These are phyloP conservation scores for Tulasnella sp. DNA, from an alignment of 768 basidiomycete species.

Conservation along the genomic window DNA sequence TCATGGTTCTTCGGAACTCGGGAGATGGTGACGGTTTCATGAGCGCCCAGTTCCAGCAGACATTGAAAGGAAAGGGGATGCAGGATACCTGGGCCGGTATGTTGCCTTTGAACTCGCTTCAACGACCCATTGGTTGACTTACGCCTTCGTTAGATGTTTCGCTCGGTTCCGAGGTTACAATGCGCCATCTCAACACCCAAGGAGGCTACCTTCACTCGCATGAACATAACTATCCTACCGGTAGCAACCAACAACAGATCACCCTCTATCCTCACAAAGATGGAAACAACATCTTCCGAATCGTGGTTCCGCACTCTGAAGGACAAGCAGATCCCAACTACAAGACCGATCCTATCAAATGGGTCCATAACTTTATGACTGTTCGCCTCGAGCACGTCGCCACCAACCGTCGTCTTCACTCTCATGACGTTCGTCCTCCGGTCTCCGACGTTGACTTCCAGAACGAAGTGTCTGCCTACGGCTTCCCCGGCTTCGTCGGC, in stretches of 20 bases:
- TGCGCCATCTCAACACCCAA: slow-evolving; percentile 92
- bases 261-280: slow-evolving; percentile 99
- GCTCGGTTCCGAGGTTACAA: slow-evolving; percentile 66
- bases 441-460: slow-evolving; percentile 98
- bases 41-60: slow-evolving; percentile 98
- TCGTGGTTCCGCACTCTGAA: slow-evolving; percentile 55
- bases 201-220: slow-evolving; percentile 99
- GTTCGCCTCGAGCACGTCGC: slow-evolving; percentile 71
- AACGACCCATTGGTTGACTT: not conserved
- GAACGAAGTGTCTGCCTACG: slow-evolving; percentile 94
- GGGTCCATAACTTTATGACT: slow-evolving; percentile 52
- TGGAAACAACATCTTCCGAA: slow-evolving; percentile 85
- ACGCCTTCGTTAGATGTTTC: slow-evolving; percentile 50
- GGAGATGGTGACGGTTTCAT: slow-evolving; percentile 99
- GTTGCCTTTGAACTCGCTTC: slow-evolving; percentile 17
- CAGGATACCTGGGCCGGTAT: slow-evolving; percentile 81
- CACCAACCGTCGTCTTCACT: slow-evolving; percentile 83
- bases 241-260: slow-evolving; percentile 93
- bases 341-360: slow-evolving; percentile 40
- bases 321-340: slow-evolving; percentile 37
- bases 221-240: slow-evolving; percentile 74
- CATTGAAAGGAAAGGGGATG: slow-evolving; percentile 81
- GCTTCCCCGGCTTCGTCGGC: slow-evolving; percentile 70
- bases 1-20: slow-evolving; percentile 72
- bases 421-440: slow-evolving; percentile 89